These are phyloP conservation scores for Amesomyces nigricolor DNA, from an alignment of 2,329 filamentous ascomycete genomes.

Conservation along the genomic window DNA sequence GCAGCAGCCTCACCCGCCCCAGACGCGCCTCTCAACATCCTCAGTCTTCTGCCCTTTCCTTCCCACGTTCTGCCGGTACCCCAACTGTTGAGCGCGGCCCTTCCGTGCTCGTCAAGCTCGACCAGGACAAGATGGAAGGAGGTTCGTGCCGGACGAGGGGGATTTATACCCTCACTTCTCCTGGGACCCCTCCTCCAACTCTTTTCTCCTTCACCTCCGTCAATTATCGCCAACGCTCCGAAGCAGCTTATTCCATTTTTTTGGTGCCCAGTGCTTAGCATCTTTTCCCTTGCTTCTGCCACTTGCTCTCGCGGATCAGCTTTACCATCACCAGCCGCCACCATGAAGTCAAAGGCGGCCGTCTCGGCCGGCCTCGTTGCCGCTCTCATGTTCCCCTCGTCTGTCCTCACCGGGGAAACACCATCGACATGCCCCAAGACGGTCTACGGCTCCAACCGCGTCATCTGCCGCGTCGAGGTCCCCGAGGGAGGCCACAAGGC, in stretches of 20 bases:
- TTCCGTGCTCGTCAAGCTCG: background rate
- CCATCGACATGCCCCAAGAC: conserved; percentile 15
- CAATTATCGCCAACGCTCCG: background rate
- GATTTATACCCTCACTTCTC: background rate
- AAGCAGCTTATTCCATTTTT: conserved; percentile 6
- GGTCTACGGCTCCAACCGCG: conserved; percentile 31
- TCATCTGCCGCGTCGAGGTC: conserved; percentile 33
- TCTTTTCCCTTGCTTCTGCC: conserved; percentile 1
- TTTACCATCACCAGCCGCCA: background rate
- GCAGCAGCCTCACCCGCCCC: too few species aligned
- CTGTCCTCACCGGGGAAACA: conserved; percentile 19
- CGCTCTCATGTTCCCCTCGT: conserved; percentile 19
- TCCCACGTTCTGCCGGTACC: background rate
- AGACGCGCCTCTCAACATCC: too few species aligned
- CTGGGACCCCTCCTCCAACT: background rate
- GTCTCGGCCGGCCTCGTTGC: conserved; percentile 26
- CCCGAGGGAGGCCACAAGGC: conserved; percentile 24
- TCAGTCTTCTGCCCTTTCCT: too few species aligned
- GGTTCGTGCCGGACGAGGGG: background rate
- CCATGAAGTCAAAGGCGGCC: conserved; percentile 26
- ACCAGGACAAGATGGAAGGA: background rate
- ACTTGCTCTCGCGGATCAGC: background rate
- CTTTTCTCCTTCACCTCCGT: background rate
- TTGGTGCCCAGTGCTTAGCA: conserved; percentile 7
- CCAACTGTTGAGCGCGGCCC: background rate